Conservation (phyloP, 1,139 yeast genomes). For the Wickerhamiella pararugosa region DNA sequence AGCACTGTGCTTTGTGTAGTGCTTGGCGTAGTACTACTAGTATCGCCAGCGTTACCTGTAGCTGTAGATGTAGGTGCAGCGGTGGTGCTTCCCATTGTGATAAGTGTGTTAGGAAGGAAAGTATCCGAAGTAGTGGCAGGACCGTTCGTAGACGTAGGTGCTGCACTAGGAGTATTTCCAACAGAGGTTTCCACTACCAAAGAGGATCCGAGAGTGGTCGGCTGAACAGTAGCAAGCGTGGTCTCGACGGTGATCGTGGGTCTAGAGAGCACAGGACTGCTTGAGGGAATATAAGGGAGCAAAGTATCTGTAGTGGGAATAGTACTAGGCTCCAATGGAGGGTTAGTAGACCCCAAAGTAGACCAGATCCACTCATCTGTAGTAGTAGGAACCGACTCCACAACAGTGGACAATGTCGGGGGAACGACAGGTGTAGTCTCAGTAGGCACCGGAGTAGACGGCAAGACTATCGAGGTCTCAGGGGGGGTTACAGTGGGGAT, state of each 20-base stretch:
- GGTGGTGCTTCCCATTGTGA: constrained; percentile 7
- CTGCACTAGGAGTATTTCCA: neutral
- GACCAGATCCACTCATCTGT: constrained; percentile 4
- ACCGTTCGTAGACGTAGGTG: neutral
- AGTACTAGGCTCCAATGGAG: neutral
- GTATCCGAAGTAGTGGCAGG: neutral
- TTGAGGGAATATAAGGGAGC: constrained; percentile 5
- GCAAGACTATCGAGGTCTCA: neutral
- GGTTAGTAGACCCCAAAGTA: constrained; percentile 1
- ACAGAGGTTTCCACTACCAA: too few species aligned
- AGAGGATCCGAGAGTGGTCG: too few species aligned
- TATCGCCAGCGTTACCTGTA: constrained; percentile 7
- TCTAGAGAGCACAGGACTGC: too few species aligned
- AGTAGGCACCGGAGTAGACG: too few species aligned
- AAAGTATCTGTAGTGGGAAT: neutral
- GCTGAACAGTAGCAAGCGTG: too few species aligned
- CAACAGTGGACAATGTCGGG: too few species aligned
- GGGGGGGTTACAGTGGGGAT: neutral
- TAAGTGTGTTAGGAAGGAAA: neutral
- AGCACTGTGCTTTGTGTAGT: constrained; percentile 14
- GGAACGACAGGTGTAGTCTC: too few species aligned
- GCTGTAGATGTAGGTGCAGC: constrained; percentile 12
- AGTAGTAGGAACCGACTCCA: neutral
- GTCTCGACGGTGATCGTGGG: too few species aligned
- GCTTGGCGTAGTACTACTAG: constrained; percentile 8